Evolutionary conservation across 352 stramenopile species (phyloP).

Genomic region (Phytophthora fragariae): DNA sequence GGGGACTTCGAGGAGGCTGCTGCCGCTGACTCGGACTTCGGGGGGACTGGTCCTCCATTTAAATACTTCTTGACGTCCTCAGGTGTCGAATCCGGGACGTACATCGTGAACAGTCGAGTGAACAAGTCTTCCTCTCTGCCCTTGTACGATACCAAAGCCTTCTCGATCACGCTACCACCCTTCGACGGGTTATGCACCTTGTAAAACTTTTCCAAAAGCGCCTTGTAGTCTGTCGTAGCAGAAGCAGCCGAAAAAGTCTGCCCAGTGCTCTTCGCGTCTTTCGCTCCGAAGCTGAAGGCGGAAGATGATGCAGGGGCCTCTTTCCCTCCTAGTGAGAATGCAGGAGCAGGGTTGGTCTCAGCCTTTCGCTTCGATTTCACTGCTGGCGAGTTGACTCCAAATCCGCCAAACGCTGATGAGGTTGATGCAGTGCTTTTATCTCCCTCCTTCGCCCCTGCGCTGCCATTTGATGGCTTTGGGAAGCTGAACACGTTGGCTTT

Average conservation of each 20-base stretch:
- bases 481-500: conserved; percentile 40
- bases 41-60: conserved; percentile 53
- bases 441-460: conserved; percentile 13
- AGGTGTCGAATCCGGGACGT: conserved; percentile 58
- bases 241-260: conserved; percentile 14
- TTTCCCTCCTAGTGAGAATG: conserved; percentile 46
- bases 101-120: conserved; percentile 64
- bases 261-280: conserved; percentile 16
- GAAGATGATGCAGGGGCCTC: conserved; percentile 24
- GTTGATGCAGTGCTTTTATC: conserved; percentile 11
- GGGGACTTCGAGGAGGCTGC: conserved; percentile 21
- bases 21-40: conserved; percentile 36
- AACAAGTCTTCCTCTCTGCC: conserved; percentile 74
- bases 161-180: conserved; percentile 50
- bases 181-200: conserved; percentile 67
- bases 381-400: conserved; percentile 32
- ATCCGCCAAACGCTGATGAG: conserved; percentile 20
- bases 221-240: conserved; percentile 52
- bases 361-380: conserved; percentile 32
- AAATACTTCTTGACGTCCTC: conserved; percentile 76
- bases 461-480: conserved; percentile 29
- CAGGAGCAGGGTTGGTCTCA: conserved; percentile 11
- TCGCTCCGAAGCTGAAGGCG: conserved; percentile 40
- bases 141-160: conserved; percentile 59
- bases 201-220: conserved; percentile 69